Conservation (phyloP, 371 early-diverging fungal species). For the Mucor saturninus region DNA sequence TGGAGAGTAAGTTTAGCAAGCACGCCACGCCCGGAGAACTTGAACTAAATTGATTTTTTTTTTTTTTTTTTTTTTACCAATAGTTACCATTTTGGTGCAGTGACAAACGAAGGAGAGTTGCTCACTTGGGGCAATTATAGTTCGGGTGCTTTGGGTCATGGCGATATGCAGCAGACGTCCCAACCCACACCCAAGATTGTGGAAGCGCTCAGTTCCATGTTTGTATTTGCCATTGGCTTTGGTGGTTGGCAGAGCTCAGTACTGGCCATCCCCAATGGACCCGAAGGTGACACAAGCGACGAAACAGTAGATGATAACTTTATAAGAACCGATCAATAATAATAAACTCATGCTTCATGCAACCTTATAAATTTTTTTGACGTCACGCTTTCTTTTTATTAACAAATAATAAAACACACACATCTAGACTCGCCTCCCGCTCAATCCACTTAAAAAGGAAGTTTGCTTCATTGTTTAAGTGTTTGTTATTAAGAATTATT, state of each 20-base stretch:
- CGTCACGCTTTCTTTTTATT: no score
- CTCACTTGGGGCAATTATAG: conserved; percentile 49
- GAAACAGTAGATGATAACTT: not conserved
- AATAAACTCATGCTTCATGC: not conserved
- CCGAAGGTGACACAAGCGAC: not conserved
- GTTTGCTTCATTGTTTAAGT: no score
- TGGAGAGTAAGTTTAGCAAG: conserved; percentile 27
- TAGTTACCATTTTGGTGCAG: conserved; percentile 51
- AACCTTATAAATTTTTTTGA: not conserved
- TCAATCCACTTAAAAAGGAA: no score
- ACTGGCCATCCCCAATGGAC: conserved; percentile 15
- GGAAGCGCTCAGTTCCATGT: conserved; percentile 20
- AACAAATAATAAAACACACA: not conserved
- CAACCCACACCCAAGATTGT: conserved; percentile 13
- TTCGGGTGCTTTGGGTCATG: conserved; percentile 49
- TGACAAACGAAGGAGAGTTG: conserved; percentile 45
- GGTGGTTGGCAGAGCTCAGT: conserved; percentile 43
- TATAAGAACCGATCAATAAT: not conserved
- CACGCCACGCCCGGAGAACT: not conserved
- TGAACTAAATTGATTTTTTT: not conserved
- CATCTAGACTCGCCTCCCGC: not conserved
- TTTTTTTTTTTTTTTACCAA: not conserved
- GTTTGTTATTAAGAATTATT: no score
- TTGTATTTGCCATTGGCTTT: conserved; percentile 38
- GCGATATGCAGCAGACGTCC: not conserved